Base-by-base conservation (phyloP, 2,329 filamentous ascomycete genomes). In the Mycosphaerella sp. region DNA sequence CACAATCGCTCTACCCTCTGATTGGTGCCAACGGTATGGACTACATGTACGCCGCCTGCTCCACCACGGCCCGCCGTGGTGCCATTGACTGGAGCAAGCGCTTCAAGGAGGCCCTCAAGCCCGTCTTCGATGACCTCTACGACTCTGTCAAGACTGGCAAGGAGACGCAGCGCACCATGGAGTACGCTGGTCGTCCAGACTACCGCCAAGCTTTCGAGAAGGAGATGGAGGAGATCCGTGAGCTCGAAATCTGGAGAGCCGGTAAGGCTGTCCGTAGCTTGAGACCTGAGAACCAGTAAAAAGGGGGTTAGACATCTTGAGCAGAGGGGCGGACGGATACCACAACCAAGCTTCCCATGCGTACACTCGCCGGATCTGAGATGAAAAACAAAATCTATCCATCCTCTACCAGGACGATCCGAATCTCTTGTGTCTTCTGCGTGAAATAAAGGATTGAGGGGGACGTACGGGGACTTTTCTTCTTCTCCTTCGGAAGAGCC, bases 1-100 rank as follows among this genome's bases (percentile, higher is more conserved):
- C 93, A 50, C 93, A 98, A 83, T 89, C 84, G 65, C 81, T 98
- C 71, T 98, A 98, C 83, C 93, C 93, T 62, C 82, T 98, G 72
- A 98, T 98, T 71, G 93, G 92, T 72, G 84, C 83, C 77, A 87
- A 97, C 78, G 93, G 93, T 72, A 97, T 98, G 93, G 93, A 98
- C 82, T 98, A 95, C 90, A 98, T 98, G 93, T 98, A 95, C 81
- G 91, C 92, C 74, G 93, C 93, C 66, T 98, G 93, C 87, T 97
- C 92, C 62, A 98, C 93, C 73, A 98, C 93, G 56, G 93, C 93
- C 71, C 89, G 93, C 72, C 91, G 93, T 73, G 93, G 93, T 77
- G 93, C 93, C 78, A 95, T 98, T 73, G 93, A 98, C 83, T 98
- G 93, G 93, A 92, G 86, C 73, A 85, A 86, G 75, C 82, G 82